Evolutionary conservation across 2,329 filamentous ascomycete genomes (phyloP).

Genomic region (Aciculosporium take): DNA sequence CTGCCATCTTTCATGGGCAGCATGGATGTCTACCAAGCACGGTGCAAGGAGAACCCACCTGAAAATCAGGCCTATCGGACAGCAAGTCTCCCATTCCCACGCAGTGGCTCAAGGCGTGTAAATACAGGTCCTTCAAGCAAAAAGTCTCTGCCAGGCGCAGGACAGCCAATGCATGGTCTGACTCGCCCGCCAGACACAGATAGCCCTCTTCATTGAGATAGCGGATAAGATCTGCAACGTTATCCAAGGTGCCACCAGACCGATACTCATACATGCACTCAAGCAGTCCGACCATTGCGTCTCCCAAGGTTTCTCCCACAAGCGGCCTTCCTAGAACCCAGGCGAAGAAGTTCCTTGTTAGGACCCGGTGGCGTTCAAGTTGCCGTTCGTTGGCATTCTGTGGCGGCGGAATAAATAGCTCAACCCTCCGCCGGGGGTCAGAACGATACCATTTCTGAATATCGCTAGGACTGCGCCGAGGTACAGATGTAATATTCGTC

Average conservation of each 20-base stretch:
- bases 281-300: conserved; percentile 48
- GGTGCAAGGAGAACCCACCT: conserved; percentile 28
- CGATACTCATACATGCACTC: conserved; percentile 51
- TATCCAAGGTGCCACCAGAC: conserved; percentile 39
- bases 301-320: conserved; percentile 52
- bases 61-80: conserved; percentile 41
- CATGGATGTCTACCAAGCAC: too few relatives aligned
- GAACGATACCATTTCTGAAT: conserved; percentile 19
- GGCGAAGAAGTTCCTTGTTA: conserved; percentile 63
- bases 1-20: not conserved
- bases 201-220: conserved; percentile 62
- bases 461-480: conserved; percentile 13
- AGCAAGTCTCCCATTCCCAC: conserved; percentile 60
- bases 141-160: conserved; percentile 55
- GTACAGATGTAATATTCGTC: conserved; percentile 15
- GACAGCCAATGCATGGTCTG: conserved; percentile 53
- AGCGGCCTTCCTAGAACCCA: conserved; percentile 52
- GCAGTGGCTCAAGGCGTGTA: conserved; percentile 62
- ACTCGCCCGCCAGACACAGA: conserved; percentile 47
- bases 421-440: conserved; percentile 24
- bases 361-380: conserved; percentile 48
- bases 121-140: conserved; percentile 49
- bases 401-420: conserved; percentile 59
- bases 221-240: conserved; percentile 32
- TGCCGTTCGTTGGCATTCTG: conserved; percentile 35